Evolutionary conservation across 768 basidiomycete species (phyloP).

Genomic region (Lactarius quietus): DNA sequence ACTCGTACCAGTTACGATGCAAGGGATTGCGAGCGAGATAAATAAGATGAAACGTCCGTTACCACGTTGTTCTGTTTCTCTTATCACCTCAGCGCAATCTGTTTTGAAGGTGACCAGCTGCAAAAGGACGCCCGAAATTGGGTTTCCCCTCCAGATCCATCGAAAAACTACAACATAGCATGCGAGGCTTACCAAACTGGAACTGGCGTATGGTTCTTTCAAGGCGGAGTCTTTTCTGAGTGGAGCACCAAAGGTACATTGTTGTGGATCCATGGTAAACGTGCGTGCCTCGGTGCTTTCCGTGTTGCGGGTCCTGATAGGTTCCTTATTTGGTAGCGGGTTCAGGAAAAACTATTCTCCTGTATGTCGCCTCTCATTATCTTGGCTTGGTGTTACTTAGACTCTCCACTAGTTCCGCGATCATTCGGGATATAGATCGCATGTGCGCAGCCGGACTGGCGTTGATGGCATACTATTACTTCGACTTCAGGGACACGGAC

Average conservation of each 20-base stretch:
- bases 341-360: neutral
- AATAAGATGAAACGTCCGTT: conserved; percentile 1
- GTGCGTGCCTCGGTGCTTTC: too few relatives aligned
- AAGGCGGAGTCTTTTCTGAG: neutral
- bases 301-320: neutral
- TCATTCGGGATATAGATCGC: neutral
- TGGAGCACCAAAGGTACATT: too few relatives aligned
- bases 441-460: neutral
- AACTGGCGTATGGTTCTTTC: neutral
- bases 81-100: neutral
- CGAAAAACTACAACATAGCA: neutral
- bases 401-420: neutral
- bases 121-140: neutral
- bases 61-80: neutral
- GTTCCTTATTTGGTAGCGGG: neutral
- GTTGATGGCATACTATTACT: neutral
- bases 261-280: too few relatives aligned
- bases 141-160: neutral
- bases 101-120: neutral
- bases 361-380: neutral
- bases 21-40: neutral
- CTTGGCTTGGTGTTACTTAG: neutral
- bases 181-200: neutral
- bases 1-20: neutral
- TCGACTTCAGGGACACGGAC: neutral